These are phyloP conservation scores for Mariannaea sp. DNA, from an alignment of 2,329 filamentous ascomycete genomes.

Conservation along the genomic window DNA sequence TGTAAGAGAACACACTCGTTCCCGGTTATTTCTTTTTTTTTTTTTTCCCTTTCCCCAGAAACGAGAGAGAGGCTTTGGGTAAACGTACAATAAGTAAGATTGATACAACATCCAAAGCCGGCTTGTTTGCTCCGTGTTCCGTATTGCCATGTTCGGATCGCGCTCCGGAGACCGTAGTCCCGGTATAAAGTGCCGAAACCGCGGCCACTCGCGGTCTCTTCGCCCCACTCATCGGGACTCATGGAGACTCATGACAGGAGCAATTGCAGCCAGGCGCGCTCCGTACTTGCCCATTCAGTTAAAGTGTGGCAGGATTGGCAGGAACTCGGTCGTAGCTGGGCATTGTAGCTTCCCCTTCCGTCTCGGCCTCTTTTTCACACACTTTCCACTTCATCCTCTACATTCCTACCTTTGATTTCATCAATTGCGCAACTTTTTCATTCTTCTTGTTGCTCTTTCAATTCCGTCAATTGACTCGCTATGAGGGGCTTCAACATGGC, in stretches of 20 bases:
- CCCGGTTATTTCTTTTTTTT: neutral
- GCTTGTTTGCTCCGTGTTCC: neutral
- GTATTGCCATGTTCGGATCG: conserved; percentile 31
- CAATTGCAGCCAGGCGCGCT: too few species aligned
- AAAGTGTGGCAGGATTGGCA: conserved; percentile 9
- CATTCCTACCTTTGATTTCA: too few species aligned
- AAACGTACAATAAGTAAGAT: neutral
- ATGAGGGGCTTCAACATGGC: conserved; percentile 43
- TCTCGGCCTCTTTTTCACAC: conserved; percentile 15
- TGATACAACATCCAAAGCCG: neutral
- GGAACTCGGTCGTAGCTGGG: conserved; percentile 16
- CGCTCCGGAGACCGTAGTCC: conserved; percentile 25
- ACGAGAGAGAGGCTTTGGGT: neutral
- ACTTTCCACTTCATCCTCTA: conserved; percentile 15
- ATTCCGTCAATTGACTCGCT: conserved; percentile 30
- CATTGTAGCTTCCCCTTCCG: conserved; percentile 18
- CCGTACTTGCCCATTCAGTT: conserved; percentile 20
- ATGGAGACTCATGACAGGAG: too few species aligned
- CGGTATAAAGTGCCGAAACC: conserved; percentile 28
- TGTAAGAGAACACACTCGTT: conserved; percentile 22
- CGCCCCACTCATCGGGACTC: conserved; percentile 24
- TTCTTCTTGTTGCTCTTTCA: conserved; percentile 12
- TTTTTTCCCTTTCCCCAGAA: too few species aligned
- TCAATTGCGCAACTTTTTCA: conserved; percentile 9
- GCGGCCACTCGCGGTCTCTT: too few species aligned